These are phyloP conservation scores for Russula virescens DNA, from an alignment of 768 basidiomycete genomes.

Conservation along the genomic window DNA sequence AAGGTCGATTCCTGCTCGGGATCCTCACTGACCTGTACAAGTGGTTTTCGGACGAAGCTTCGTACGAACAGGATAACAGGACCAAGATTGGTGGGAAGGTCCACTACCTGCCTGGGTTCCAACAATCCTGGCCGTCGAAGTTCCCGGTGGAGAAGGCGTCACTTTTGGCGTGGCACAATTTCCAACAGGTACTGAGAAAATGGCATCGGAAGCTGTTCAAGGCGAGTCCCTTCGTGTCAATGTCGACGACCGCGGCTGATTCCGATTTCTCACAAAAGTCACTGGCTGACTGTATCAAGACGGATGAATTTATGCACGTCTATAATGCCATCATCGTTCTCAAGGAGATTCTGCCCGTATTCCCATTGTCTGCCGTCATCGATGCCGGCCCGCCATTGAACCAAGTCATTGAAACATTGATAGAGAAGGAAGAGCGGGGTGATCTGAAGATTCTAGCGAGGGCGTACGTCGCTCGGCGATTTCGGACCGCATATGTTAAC, in stretches of 20 bases:
- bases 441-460: constrained; percentile 75
- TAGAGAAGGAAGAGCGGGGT: constrained; percentile 74
- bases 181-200: constrained; percentile 68
- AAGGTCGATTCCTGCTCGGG: constrained; percentile 83
- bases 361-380: constrained; percentile 63
- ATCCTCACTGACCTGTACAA: constrained; percentile 70
- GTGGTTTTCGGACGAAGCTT: constrained; percentile 74
- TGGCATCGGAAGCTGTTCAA: constrained; percentile 75
- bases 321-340: constrained; percentile 95
- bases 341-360: constrained; percentile 85
- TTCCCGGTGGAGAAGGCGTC: constrained; percentile 40
- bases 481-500: constrained; percentile 2
- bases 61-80: constrained; percentile 67
- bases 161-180: constrained; percentile 62
- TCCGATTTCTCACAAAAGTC: constrained; percentile 42
- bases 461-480: constrained; percentile 45
- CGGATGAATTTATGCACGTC: constrained; percentile 93
- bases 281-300: constrained; percentile 74
- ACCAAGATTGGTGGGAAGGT: constrained; percentile 57
- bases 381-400: constrained; percentile 51
- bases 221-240: constrained; percentile 39
- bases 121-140: constrained; percentile 46
- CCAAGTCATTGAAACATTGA: constrained; percentile 55
- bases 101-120: constrained; percentile 64
- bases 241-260: not conserved